Percentiles rank a stretch among this genome's conserved stretches.
Evolutionary conservation across 345 rosid species (phyloP).

Genomic region (Toxicodendron radicans): DNA sequence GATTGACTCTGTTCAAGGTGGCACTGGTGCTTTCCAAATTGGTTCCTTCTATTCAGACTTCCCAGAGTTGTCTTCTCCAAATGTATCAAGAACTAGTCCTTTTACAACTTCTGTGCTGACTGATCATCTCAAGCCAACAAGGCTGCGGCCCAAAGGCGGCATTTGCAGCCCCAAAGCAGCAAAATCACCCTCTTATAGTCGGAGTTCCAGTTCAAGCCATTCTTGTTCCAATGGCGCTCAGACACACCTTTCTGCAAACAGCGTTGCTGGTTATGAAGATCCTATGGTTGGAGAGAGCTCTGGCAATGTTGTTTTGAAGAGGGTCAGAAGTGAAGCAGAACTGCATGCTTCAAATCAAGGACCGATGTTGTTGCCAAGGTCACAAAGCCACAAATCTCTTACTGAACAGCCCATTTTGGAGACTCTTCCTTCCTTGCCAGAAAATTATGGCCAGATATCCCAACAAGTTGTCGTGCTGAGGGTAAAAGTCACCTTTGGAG

Average conservation of each 20-base stretch:
- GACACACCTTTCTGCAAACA: constrained; percentile 35
- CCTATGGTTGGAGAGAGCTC: constrained; percentile 33
- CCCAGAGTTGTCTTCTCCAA: constrained; percentile 63
- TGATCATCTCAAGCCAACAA: constrained; percentile 29
- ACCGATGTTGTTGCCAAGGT: constrained; percentile 38
- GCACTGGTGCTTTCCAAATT: constrained; percentile 62
- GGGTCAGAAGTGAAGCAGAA: constrained; percentile 46
- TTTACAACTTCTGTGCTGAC: constrained; percentile 22
- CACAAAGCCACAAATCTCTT: constrained; percentile 44
- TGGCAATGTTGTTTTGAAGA: constrained; percentile 31
- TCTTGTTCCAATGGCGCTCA: constrained; percentile 64
- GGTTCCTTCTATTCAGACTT: constrained; percentile 68
- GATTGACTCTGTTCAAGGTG: constrained; percentile 78
- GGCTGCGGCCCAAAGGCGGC: constrained; percentile 32
- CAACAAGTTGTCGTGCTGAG: constrained; percentile 53
- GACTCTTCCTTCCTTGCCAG: constrained; percentile 27
- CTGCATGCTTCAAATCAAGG: constrained; percentile 47
- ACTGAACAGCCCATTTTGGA: constrained; percentile 34
- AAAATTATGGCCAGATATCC: constrained; percentile 23
- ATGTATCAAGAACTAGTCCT: constrained; percentile 34
- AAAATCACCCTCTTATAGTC: constrained; percentile 64
- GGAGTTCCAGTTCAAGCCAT: constrained; percentile 75
- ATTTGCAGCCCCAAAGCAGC: constrained; percentile 25
- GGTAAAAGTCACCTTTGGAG: constrained; percentile 62
- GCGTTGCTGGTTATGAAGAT: constrained; percentile 25